These are phyloP conservation scores for Cyberlindnera euphorbiiphila DNA, from an alignment of 805 yeast genomes.

Conservation along the genomic window DNA sequence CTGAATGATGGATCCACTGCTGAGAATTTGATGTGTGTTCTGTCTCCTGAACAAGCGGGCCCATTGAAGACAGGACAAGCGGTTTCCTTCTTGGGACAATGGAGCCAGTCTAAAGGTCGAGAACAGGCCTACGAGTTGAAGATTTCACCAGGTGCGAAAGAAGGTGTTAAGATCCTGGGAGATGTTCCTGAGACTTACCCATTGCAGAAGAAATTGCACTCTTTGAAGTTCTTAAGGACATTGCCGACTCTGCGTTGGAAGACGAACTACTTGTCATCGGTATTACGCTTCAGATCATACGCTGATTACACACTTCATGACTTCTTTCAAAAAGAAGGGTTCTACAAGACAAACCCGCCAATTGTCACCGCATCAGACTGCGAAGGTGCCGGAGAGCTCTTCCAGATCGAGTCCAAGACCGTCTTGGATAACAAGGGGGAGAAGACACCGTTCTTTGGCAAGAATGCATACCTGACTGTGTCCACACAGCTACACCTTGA, in stretches of 20 bases:
- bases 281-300: constrained; percentile 69
- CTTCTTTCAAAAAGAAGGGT: constrained; percentile 52
- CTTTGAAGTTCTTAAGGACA: constrained; percentile 61
- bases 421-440: constrained; percentile 13
- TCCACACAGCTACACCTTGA: constrained; percentile 92
- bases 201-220: constrained; percentile 73
- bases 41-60: constrained; percentile 35
- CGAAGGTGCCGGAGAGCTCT: constrained; percentile 96
- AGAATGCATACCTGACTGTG: constrained; percentile 72
- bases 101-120: constrained; percentile 46
- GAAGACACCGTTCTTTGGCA: constrained; percentile 52
- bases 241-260: constrained; percentile 79
- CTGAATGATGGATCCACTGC: constrained; percentile 72
- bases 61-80: constrained; percentile 44
- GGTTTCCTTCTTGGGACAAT: constrained; percentile 39
- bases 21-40: constrained; percentile 51
- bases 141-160: constrained; percentile 29
- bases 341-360: constrained; percentile 81
- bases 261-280: constrained; percentile 58
- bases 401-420: constrained; percentile 44
- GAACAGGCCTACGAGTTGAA: constrained; percentile 51
- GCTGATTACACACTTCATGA: constrained; percentile 50
- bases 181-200: constrained; percentile 65
- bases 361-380: constrained; percentile 85
- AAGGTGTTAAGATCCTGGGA: constrained; percentile 51